phyloP scores from a whole-genome alignment of 768 basidiomycete species.

The Naematelia aurantialba region DNA sequence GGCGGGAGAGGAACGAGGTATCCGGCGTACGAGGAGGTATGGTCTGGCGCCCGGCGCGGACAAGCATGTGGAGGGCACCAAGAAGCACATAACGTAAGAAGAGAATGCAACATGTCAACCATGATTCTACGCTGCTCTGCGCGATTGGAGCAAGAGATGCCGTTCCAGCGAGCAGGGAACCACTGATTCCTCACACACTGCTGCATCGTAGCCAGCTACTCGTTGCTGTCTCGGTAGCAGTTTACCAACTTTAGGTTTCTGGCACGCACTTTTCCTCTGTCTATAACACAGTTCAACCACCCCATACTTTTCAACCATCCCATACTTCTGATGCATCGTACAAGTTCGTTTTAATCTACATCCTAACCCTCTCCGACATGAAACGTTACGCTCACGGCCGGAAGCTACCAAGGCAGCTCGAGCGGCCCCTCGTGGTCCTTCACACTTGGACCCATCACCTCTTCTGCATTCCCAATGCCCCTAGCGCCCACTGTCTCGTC shows the following conservation, averaged over 20 bases:
- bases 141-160: too few relatives aligned
- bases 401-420: conserved; percentile 28
- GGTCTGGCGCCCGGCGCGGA: background rate
- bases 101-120: background rate
- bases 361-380: background rate
- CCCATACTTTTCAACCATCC: too few relatives aligned
- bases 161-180: too few relatives aligned
- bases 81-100: conserved; percentile 1
- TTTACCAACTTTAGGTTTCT: too few relatives aligned
- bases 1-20: too few relatives aligned
- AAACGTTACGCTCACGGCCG: too few relatives aligned
- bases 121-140: background rate
- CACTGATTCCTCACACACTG: too few relatives aligned
- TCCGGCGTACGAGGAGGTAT: too few relatives aligned
- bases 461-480: conserved; percentile 50
- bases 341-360: background rate
- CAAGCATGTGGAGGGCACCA: background rate
- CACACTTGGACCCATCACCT: conserved; percentile 17
- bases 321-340: background rate
- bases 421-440: conserved; percentile 13
- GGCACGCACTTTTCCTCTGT: too few relatives aligned
- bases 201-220: too few relatives aligned
- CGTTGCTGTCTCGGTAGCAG: too few relatives aligned
- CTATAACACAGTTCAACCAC: too few relatives aligned
- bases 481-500: conserved; percentile 38